Evolutionary conservation across 2,329 filamentous ascomycete species (phyloP), one percentile per base, ranked within the genome.

Genomic region (Colletotrichum sp.): DNA sequence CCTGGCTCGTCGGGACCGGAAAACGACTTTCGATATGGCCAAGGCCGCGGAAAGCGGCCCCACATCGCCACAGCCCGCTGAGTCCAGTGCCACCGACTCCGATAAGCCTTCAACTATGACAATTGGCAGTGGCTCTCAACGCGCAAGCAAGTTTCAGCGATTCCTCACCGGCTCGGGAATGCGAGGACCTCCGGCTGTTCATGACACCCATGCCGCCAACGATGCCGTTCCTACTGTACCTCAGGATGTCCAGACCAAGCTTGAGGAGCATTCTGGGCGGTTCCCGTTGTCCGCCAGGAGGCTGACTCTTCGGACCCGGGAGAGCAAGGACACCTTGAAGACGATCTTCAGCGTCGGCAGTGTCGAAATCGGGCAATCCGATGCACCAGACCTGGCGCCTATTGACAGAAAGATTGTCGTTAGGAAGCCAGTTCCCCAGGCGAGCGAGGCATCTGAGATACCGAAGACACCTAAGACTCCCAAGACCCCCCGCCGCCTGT

Each of bases 331-430:
- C 30, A 89, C 87, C 0, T 79, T 90, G 30, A 87, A 87, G 68
- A 90, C 88, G 2, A 89, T 90, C 21, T 79, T 90, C 68, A 90
- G 89, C 75, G 88, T 89, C 10, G 88, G 86, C 8, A 90, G 88
- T 65, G 81, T 86, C 21, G 87, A 89, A 59, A 26, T 49, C 3
- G 55, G 55, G 13, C 71, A 75, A n/a, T 8, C 24, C 2, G 67
- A 76, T 10, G 68, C 36, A 9, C 63, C 65, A 26, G 32, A 52
- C 28, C 15, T 63, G 24, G 6, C 49, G 9, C 44, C 62, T 18
- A 8, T 39, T 32, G 71, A 34, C n/a, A 21, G 67, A 62, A 28
- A 21, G 24, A n/a, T 55, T 64, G 73, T 55, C 59, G 62, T 26
- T 26, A 64, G 55, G 24, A 49, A 68, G 10, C 63, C 39, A 8